phyloP scores from a whole-genome alignment of 2,329 filamentous ascomycete species.

The Aureobasidium uvarum region DNA sequence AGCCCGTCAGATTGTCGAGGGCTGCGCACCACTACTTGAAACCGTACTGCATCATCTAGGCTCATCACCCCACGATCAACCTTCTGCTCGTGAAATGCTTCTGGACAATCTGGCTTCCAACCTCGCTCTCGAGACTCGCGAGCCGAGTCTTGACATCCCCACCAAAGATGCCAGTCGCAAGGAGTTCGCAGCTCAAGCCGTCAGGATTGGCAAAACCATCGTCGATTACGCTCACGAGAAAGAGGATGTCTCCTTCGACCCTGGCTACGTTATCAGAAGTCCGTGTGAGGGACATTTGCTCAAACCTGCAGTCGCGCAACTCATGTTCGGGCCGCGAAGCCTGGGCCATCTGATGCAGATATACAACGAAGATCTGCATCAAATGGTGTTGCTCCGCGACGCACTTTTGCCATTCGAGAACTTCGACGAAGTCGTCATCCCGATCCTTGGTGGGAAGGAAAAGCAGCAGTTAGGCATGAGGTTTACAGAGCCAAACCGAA shows the following conservation, averaged over 20 bases:
- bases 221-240: neutral
- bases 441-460: neutral
- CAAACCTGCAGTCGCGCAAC: neutral
- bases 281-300: neutral
- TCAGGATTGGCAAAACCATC: neutral
- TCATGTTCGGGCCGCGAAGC: constrained; percentile 5
- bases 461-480: neutral
- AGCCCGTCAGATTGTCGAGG: neutral
- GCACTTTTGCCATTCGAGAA: constrained; percentile 14
- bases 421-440: constrained; percentile 10
- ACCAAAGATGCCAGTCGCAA: neutral
- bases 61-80: neutral
- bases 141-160: neutral
- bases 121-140: neutral
- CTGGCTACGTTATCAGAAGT: neutral
- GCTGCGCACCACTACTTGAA: neutral
- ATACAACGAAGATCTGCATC: neutral
- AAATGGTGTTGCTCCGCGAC: neutral
- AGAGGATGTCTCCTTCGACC: neutral
- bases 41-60: neutral
- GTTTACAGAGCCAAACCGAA: neutral
- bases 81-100: neutral
- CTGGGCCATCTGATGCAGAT: neutral
- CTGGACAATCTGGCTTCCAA: constrained; percentile 1
- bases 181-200: neutral